Evolutionary conservation across 2,329 filamentous ascomycete genomes (phyloP), one percentile per base, ranked within the genome.

Genomic region (Apiospora rasikravindrae): DNA sequence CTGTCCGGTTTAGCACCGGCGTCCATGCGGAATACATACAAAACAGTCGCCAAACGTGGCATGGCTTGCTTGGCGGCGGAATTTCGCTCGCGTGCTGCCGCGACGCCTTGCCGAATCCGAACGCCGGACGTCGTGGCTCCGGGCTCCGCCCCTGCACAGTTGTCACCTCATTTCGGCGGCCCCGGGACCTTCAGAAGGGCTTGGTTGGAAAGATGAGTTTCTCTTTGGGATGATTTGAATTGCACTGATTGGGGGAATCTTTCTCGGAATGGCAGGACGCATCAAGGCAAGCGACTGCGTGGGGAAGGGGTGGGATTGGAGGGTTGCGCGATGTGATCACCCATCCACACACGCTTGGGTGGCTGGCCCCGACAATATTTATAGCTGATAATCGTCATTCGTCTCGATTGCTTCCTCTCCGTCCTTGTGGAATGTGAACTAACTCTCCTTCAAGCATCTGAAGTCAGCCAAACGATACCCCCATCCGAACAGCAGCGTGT

Each of bases 31-130:
- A 1, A 8, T 3, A 6, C 10, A 61, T 22, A 19, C 2, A 10
- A 29, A 33, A 8, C 1, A 1, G n/a, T n/a, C n/a, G n/a, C n/a
- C 14, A 3, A 37, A 10, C 29, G 53, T 61, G 26, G 53, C 33
- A 33, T 61, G 53, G n/a, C 6, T 19, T 19, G 33, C 33, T 64
- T 37, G 57, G 57, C 57, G 33, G 10, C 57, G 57, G 57, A 24
- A 37, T 64, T 37, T 13, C 10, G 57, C 57, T 64, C 19, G 29
- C 33, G 57, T 40, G 57, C 11, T 64, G 57, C 57, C 57, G 57
- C n/a, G 33, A 14, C 57, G 33, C 57, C 57, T n/a, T 64, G 22
- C 57, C 57, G 57, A 64, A 64, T 40, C 19, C 57, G 57, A 64
- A 22, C 22, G 33, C 33, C 57, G 57, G 57, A 64, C 22, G 33